Conservation (phyloP, 768 basidiomycete genomes). For the Psilocybe sp. region DNA sequence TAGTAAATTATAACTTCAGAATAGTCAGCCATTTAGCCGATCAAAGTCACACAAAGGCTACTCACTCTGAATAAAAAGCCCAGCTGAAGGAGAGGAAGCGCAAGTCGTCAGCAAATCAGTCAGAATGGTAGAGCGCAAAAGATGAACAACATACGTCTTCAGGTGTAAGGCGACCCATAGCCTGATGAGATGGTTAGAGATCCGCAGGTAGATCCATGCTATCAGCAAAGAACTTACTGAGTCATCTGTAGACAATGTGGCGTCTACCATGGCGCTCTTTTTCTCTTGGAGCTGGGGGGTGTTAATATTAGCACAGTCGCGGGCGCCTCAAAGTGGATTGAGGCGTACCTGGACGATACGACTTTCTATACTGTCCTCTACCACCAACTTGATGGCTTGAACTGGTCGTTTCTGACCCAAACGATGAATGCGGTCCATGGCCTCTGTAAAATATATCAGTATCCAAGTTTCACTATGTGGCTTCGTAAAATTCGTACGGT, state of each 20-base stretch:
- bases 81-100: slow-evolving; percentile 32
- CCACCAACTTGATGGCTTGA: slow-evolving; percentile 87
- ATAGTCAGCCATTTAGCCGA: no score
- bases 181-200: slow-evolving; percentile 36
- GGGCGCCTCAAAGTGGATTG: not conserved
- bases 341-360: slow-evolving; percentile 77
- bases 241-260: slow-evolving; percentile 79
- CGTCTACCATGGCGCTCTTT: slow-evolving; percentile 93
- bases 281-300: slow-evolving; percentile 81
- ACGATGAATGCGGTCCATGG: slow-evolving; percentile 97
- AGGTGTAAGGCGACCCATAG: slow-evolving; percentile 92
- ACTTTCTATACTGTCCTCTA: slow-evolving; percentile 96
- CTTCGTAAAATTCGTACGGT: slow-evolving; percentile 48
- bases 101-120: slow-evolving; percentile 8
- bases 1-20: no score
- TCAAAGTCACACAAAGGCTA: not conserved
- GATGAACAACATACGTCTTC: slow-evolving; percentile 54
- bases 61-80: slow-evolving; percentile 58
- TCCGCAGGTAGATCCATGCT: not conserved
- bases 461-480: not conserved
- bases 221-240: slow-evolving; percentile 45
- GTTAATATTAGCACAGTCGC: not conserved
- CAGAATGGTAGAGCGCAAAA: no score
- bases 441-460: slow-evolving; percentile 49
- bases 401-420: slow-evolving; percentile 94